Base-by-base conservation (phyloP, 73 alveolate genomes). In the Paramecium biaurelia region DNA sequence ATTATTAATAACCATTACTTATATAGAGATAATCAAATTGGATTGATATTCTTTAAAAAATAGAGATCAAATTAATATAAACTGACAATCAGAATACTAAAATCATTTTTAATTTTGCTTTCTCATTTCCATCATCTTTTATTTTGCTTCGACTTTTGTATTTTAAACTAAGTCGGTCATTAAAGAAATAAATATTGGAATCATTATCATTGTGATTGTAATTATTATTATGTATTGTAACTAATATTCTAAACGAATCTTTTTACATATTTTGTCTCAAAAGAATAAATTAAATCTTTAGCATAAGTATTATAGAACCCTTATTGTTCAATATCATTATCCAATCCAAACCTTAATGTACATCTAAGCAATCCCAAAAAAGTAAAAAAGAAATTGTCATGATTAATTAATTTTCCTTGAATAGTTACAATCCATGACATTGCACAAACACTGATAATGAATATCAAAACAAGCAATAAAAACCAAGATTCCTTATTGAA, bases 401-500 rank as follows among this genome's bases (percentile, higher is more conserved):
- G 86, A n/a, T 18, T 23, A 9, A 72, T 7, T 12, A 72, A 23
- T 38, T 20, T 35, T 2, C 63, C 86, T 72, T 72, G 38, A n/a
- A 72, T 23, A 5, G 86, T 72, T 10, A 72, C 45, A 15, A 37
- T 34, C 86, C 86, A 72, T 8, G 59, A 20, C 58, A 72, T 34
- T 79, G 90, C 70, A 79, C 90, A 79, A 21, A 79, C 56, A 42
- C 63, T 41, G 18, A 79, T 41, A 2, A 79, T 79, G 30, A n/a
- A 79, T 14, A 79, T n/a, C n/a, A 79, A 35, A 38, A 79, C 90
- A 42, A 79, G 43, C n/a, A 79, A 5, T 5, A 79, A 12, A 12
- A 79, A 79, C 90, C 90, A 79, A 10, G 90, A 79, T 4, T 79
- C 20, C 2, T 18, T 41, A 21, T 41, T 79, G 18, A 79, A 79